Percentiles rank a stretch among this genome's conserved stretches.
These are phyloP conservation scores for Ogataea salicorniae DNA, from an alignment of 805 yeast genomes.

Conservation along the genomic window DNA sequence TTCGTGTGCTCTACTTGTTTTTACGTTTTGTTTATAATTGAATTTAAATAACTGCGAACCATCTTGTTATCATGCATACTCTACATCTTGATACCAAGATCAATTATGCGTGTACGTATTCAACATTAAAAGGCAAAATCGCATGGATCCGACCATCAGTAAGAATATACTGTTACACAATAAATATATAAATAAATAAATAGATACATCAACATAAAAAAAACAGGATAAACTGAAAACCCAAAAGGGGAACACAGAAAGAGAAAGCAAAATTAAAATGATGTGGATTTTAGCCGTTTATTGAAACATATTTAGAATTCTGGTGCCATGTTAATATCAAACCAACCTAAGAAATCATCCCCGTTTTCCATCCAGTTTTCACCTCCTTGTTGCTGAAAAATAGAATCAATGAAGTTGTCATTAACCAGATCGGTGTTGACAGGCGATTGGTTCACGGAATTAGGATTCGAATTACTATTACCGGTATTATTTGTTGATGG, in stretches of 20 bases:
- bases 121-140: too few relatives aligned
- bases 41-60: too few relatives aligned
- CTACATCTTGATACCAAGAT: neutral
- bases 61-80: neutral
- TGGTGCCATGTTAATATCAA: constrained; percentile 73
- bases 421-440: constrained; percentile 20
- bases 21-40: too few relatives aligned
- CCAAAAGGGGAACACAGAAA: neutral
- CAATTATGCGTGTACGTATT: neutral
- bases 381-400: constrained; percentile 78
- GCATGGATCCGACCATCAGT: too few relatives aligned
- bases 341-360: constrained; percentile 93
- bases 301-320: constrained; percentile 36
- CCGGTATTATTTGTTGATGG: constrained; percentile 10
- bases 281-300: neutral
- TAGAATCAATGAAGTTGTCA: constrained; percentile 39
- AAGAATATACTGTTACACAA: neutral
- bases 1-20: too few relatives aligned
- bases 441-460: constrained; percentile 19
- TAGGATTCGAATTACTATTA: constrained; percentile 10
- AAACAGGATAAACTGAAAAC: neutral
- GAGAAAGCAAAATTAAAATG: neutral
- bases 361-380: constrained; percentile 80
- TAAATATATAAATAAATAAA: neutral
- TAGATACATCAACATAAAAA: neutral